These are phyloP conservation scores for Gastroboletus turbinatus DNA, from an alignment of 1,284 basidiomycete species.

Conservation along the genomic window DNA sequence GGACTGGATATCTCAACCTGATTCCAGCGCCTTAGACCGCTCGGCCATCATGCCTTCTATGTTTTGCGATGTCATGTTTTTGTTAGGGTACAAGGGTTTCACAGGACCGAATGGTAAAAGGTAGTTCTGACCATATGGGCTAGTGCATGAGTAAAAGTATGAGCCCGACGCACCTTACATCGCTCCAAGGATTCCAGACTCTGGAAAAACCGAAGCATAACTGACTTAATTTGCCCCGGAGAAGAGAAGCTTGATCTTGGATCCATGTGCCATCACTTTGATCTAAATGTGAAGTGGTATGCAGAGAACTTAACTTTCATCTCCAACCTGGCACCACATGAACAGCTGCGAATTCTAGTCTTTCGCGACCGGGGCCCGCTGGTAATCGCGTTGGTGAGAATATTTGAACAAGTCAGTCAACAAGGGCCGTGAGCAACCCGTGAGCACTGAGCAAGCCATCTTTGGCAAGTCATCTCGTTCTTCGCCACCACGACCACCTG, in stretches of 20 bases:
- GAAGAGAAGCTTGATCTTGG: background rate
- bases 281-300: background rate
- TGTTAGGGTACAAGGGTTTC: background rate
- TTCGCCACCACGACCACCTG: slow-evolving; percentile 1
- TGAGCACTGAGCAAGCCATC: slow-evolving; percentile 10
- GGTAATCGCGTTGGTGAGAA: slow-evolving; percentile 11
- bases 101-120: too few relatives aligned
- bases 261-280: background rate
- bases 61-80: fast-evolving
- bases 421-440: background rate
- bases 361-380: background rate
- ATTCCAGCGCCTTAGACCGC: slow-evolving; percentile 61
- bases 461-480: slow-evolving; percentile 19
- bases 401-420: background rate
- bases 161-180: background rate
- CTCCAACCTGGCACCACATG: background rate
- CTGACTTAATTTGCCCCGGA: background rate
- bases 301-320: background rate
- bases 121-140: background rate
- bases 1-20: slow-evolving; percentile 36
- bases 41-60: slow-evolving; percentile 52
- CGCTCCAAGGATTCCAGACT: background rate
- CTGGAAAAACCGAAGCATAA: background rate
- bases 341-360: background rate
- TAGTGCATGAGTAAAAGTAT: background rate